A percentile compares a stretch with the other conserved stretches of the same genome.
phyloP scores from a whole-genome alignment of 73 alveolate species.

The Paramecium biaurelia region DNA sequence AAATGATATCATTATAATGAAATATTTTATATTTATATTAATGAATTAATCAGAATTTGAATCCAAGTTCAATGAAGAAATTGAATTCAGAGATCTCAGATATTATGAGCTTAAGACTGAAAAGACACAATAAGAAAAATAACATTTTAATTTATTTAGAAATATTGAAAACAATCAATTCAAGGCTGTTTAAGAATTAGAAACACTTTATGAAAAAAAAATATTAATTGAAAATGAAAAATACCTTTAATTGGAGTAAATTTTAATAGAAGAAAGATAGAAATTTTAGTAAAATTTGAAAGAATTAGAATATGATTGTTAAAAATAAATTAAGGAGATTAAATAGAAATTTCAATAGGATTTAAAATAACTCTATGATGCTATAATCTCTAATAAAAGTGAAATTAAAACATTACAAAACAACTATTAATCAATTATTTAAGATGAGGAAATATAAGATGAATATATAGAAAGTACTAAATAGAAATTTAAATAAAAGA shows the following conservation, averaged over 20 bases:
- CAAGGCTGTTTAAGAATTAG: slow-evolving; percentile 1
- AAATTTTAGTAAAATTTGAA: not conserved
- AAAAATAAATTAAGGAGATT: not conserved
- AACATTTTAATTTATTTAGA: not conserved
- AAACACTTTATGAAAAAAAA: not conserved
- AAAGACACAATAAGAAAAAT: not conserved
- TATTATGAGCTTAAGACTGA: not conserved
- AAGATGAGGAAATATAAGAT: not conserved
- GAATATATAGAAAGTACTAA: not conserved
- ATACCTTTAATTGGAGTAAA: not conserved
- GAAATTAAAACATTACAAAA: not conserved
- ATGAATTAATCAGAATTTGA: not conserved
- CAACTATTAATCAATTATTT: not conserved
- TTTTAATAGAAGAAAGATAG: not conserved
- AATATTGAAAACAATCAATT: not conserved
- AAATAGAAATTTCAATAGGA: not conserved
- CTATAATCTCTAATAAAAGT: not conserved
- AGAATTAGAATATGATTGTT: not conserved
- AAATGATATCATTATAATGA: not conserved
- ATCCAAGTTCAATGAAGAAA: not conserved
- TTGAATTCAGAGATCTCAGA: not conserved
- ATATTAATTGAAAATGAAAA: not conserved
- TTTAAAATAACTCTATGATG: not conserved
- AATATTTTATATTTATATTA: not conserved
- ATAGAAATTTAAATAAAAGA: not conserved